phyloP scores from a whole-genome alignment of 1,284 basidiomycete species.

The Apiotrichum siamense region DNA sequence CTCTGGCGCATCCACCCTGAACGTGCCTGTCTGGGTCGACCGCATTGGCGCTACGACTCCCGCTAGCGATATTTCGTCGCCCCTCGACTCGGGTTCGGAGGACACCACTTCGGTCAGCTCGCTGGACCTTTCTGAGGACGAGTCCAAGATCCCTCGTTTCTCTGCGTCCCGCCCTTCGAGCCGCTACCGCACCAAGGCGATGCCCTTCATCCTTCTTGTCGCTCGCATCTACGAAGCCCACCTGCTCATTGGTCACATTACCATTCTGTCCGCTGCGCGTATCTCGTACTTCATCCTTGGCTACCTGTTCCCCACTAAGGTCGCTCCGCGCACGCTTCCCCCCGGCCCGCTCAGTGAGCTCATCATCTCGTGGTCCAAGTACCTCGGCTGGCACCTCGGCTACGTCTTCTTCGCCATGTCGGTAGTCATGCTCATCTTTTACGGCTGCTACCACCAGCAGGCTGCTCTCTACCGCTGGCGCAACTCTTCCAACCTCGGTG shows the following conservation, averaged over 20 bases:
- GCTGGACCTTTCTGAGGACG: slow-evolving; percentile 10
- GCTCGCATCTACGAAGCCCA: slow-evolving; percentile 37
- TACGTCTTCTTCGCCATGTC: slow-evolving; percentile 20
- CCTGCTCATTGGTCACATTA: slow-evolving; percentile 34
- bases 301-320: neutral
- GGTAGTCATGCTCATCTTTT: slow-evolving; percentile 26
- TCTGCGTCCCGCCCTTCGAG: neutral
- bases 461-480: slow-evolving; percentile 28
- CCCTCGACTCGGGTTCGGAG: slow-evolving; percentile 5
- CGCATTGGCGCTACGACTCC: slow-evolving; percentile 2
- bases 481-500: slow-evolving; percentile 15
- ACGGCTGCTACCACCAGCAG: slow-evolving; percentile 36
- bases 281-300: neutral
- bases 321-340: neutral
- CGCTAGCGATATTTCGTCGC: slow-evolving; percentile 14
- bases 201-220: slow-evolving; percentile 16
- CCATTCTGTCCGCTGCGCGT: slow-evolving; percentile 19
- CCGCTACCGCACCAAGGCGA: neutral
- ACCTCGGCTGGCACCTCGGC: slow-evolving; percentile 14
- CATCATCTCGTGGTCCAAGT: slow-evolving; percentile 4
- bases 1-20: neutral
- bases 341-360: neutral
- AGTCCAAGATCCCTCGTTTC: slow-evolving; percentile 7
- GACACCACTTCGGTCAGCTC: slow-evolving; percentile 15
- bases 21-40: neutral